A percentile compares a stretch with the other conserved stretches of the same genome.
Evolutionary conservation across 306 rosid genomes (phyloP).

Genomic region (Astragalus membranaceus): DNA sequence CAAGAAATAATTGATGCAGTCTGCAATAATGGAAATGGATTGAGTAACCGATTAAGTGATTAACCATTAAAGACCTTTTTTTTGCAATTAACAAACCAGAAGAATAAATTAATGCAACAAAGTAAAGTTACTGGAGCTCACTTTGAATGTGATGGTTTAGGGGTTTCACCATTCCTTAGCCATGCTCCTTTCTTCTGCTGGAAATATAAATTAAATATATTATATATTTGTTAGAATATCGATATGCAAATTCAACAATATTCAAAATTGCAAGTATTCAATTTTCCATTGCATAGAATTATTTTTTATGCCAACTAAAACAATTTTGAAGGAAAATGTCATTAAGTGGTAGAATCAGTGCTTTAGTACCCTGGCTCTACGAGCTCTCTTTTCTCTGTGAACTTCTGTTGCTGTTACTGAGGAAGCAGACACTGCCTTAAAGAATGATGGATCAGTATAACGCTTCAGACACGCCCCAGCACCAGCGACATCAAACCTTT

Average conservation of each 20-base stretch:
- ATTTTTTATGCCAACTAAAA: background rate
- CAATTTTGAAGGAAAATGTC: background rate
- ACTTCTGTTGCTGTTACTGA: slow-evolving; percentile 32
- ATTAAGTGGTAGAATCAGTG: background rate
- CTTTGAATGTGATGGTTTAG: slow-evolving; percentile 77
- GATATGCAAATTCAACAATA: too few relatives aligned
- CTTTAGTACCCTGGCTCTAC: slow-evolving; percentile 60
- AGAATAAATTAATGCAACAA: slow-evolving; percentile 18
- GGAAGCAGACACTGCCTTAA: slow-evolving; percentile 51
- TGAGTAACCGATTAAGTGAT: slow-evolving; percentile 8
- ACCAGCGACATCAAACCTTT: slow-evolving; percentile 95
- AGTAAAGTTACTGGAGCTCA: slow-evolving; percentile 39
- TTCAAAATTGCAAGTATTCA: slow-evolving; percentile 5
- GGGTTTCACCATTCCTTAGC: slow-evolving; percentile 63
- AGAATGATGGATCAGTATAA: slow-evolving; percentile 90
- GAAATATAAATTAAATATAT: slow-evolving; percentile 13
- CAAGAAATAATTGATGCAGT: slow-evolving; percentile 76
- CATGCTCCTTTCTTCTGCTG: slow-evolving; percentile 60
- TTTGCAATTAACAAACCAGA: slow-evolving; percentile 14
- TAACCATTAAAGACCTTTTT: slow-evolving; percentile 12
- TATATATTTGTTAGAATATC: too few relatives aligned
- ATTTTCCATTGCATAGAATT: slow-evolving; percentile 2
- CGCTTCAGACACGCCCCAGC: slow-evolving; percentile 98
- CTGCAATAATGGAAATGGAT: slow-evolving; percentile 41
- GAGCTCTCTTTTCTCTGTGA: slow-evolving; percentile 61